A percentile compares a stretch with the other conserved stretches of the same genome.
These are phyloP conservation scores for Dioscorea cayenensis DNA, from an alignment of 116 monocot species.

Conservation along the genomic window DNA sequence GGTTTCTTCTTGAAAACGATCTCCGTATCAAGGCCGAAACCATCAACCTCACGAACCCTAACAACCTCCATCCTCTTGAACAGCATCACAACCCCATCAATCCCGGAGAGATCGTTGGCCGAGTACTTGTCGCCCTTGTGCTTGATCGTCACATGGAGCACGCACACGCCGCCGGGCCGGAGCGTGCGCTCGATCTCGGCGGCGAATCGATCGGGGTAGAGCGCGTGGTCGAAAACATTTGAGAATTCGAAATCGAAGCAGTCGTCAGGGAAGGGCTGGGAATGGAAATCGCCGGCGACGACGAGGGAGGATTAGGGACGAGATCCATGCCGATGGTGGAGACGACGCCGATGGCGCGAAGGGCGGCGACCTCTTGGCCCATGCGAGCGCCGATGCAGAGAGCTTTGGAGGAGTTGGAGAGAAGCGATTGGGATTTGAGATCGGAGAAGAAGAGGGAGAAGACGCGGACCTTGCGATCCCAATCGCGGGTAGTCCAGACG, in stretches of 20 bases:
- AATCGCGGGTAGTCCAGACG: slow-evolving; percentile 85
- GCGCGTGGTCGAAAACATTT: slow-evolving; percentile 93
- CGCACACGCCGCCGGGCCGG: slow-evolving; percentile 54
- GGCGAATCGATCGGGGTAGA: slow-evolving; percentile 64
- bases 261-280: slow-evolving; percentile 56
- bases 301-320: slow-evolving; percentile 74
- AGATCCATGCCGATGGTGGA: slow-evolving; percentile 82
- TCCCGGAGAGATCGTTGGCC: slow-evolving; percentile 49
- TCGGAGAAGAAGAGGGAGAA: slow-evolving; percentile 67
- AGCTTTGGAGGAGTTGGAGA: slow-evolving; percentile 55
- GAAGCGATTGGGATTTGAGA: slow-evolving; percentile 31
- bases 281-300: slow-evolving; percentile 74
- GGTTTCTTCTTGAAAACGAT: slow-evolving; percentile 38
- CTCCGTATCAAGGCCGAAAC: slow-evolving; percentile 64
- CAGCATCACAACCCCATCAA: slow-evolving; percentile 35
- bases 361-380: slow-evolving; percentile 85
- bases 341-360: slow-evolving; percentile 50
- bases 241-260: slow-evolving; percentile 95
- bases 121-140: slow-evolving; percentile 73
- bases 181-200: slow-evolving; percentile 82
- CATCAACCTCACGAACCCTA: slow-evolving; percentile 32
- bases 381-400: slow-evolving; percentile 88
- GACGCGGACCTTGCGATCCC: slow-evolving; percentile 78
- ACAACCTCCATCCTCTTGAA: slow-evolving; percentile 34
- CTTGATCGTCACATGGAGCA: slow-evolving; percentile 62